Evolutionary conservation across 1,139 yeast species (phyloP), one percentile per base, ranked within the genome.

Genomic region (Saccharomycopsis hybrid): DNA sequence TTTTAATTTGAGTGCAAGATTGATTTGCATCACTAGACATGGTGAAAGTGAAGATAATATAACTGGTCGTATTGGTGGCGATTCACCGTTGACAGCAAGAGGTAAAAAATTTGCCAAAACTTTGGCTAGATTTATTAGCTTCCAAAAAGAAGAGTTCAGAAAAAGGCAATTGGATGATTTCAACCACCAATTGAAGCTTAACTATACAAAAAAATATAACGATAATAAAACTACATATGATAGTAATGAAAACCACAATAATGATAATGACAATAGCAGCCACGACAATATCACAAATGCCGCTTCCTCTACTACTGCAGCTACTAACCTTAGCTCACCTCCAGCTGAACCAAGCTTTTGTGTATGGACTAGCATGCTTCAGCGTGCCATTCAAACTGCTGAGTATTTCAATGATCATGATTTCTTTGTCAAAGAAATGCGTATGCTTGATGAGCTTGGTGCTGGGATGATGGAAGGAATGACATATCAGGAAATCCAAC

Each of bases 21-120:
- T 88, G 65, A 89, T 92, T 47, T 90, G 96, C 92, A 84, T 92
- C 56, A 84, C 97, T 1, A 77, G 97, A 56, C 96, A 90, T 62
- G 98, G 97, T 47, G 98, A 92, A 66, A 80, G 90, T 56, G 76
- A 76, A 41, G 96, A 88, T 63, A 92, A 92, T 64, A 82, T 87
- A 32, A 65, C 71, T 47, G 97, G 97, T 7, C 73, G 80, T 53
- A 87, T 92, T 57, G 97, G 98, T 13, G 98, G 98, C 25, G 94
- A 92, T 64, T 83, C 96, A 0, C 72, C 73, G 30, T 70, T 92
- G 48, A 92, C 97, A 0, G 73, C 76, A 54, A 77, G 96, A 50
- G 98, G 98, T 32, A 65, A 65, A 30, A 80, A 75, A 60, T 92
- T 87, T 62, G 73, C 96, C 1, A 73, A 72, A 55, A 83, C 96